Evolutionary conservation across 495 filamentous ascomycete species (phyloP).

Genomic region (Cryomyces antarcticus): DNA sequence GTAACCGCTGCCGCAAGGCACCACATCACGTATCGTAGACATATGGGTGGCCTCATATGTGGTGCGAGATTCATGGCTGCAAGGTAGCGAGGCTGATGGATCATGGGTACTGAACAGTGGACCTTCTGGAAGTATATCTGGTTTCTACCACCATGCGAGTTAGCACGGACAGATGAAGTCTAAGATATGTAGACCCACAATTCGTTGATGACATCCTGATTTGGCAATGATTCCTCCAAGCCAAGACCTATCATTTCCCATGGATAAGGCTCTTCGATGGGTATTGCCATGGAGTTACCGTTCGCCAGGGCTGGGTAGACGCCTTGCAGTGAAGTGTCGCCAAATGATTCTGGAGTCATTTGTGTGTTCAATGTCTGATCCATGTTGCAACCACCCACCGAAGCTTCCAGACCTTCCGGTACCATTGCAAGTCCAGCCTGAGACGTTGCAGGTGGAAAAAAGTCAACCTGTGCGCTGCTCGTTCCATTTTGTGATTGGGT

Average conservation of each 20-base stretch:
- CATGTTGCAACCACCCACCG: too few relatives aligned
- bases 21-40: slow-evolving; percentile 89
- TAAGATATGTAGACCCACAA: slow-evolving; percentile 34
- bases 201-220: slow-evolving; percentile 75
- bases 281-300: not conserved
- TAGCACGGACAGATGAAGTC: not conserved
- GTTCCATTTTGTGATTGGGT: too few relatives aligned
- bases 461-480: too few relatives aligned
- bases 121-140: slow-evolving; percentile 81
- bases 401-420: too few relatives aligned
- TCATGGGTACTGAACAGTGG: slow-evolving; percentile 65
- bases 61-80: slow-evolving; percentile 72
- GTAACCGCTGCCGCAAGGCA: slow-evolving; percentile 61
- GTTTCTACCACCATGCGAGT: slow-evolving; percentile 29
- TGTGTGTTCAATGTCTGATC: too few relatives aligned
- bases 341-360: too few relatives aligned
- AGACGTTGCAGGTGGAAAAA: too few relatives aligned
- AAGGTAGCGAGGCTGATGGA: slow-evolving; percentile 72
- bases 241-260: slow-evolving; percentile 95
- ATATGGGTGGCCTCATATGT: slow-evolving; percentile 67
- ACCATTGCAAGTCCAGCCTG: too few relatives aligned
- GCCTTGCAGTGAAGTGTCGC: too few relatives aligned
- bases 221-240: slow-evolving; percentile 75
- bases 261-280: slow-evolving; percentile 13
- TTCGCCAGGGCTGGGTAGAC: too few relatives aligned